phyloP scores from a whole-genome alignment of 768 basidiomycete species.

The Mycena rebaudengoi region DNA sequence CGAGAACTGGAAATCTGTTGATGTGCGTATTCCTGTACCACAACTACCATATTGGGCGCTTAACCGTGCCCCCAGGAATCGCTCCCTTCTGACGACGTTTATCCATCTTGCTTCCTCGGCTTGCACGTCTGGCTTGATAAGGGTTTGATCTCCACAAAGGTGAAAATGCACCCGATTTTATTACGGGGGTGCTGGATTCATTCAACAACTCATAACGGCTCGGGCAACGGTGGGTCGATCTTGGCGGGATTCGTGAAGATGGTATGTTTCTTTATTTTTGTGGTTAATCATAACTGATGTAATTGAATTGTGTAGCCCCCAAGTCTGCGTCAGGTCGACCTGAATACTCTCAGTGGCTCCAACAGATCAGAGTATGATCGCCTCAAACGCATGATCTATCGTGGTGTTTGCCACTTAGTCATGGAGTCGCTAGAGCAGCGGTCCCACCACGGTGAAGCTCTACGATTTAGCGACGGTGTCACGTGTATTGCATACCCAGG shows the following conservation, averaged over 20 bases:
- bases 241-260: constrained; percentile 27
- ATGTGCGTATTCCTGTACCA: constrained; percentile 2
- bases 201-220: constrained; percentile 29
- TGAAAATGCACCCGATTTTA: constrained; percentile 30
- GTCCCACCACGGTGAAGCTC: constrained; percentile 15
- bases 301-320: background rate
- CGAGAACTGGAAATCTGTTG: constrained; percentile 13
- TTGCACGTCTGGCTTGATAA: constrained; percentile 32
- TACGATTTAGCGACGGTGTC: constrained; percentile 15
- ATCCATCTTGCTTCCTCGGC: constrained; percentile 24
- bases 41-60: background rate
- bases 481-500: constrained; percentile 15
- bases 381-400: constrained; percentile 19
- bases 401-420: constrained; percentile 2
- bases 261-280: background rate
- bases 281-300: background rate
- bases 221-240: constrained; percentile 30
- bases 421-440: constrained; percentile 8
- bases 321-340: constrained; percentile 11
- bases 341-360: background rate
- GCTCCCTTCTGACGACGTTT: background rate
- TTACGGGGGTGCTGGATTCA: constrained; percentile 26
- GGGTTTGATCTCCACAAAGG: constrained; percentile 23
- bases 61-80: background rate
- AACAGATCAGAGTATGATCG: constrained; percentile 10